A percentile compares a stretch with the other conserved stretches of the same genome.
Evolutionary conservation across 2,329 filamentous ascomycete genomes (phyloP).

Genomic region (Colletotrichum siamense): DNA sequence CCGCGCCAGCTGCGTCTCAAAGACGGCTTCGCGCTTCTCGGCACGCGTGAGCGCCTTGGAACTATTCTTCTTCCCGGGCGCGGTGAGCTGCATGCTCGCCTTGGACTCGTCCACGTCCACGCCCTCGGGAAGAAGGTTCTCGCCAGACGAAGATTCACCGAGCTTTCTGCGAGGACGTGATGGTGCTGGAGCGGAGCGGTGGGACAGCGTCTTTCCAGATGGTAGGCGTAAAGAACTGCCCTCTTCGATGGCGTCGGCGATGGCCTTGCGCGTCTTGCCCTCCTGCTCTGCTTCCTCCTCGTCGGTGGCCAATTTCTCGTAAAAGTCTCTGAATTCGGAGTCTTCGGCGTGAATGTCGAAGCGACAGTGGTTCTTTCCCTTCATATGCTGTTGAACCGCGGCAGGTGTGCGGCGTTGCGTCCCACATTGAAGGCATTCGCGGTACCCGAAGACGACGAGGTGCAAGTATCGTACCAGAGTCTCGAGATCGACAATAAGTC

Average conservation of each 20-base stretch:
- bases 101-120: not conserved
- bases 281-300: not conserved
- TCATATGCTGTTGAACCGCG: conserved; percentile 58
- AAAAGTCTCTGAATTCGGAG: conserved; percentile 48
- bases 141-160: rapidly evolving
- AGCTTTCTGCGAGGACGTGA: not conserved
- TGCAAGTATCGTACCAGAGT: conserved; percentile 53
- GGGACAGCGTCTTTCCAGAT: conserved; percentile 39
- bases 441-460: conserved; percentile 51
- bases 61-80: not conserved
- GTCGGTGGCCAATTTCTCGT: conserved; percentile 27
- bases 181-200: conserved; percentile 23
- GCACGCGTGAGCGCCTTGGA: conserved; percentile 6
- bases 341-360: conserved; percentile 39
- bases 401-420: conserved; percentile 44
- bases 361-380: conserved; percentile 51
- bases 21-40: conserved; percentile 15
- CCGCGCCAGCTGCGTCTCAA: conserved; percentile 28
- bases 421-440: conserved; percentile 57
- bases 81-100: not conserved
- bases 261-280: not conserved
- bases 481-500: conserved; percentile 50
- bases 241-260: conserved; percentile 20
- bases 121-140: not conserved
- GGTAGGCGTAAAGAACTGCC: conserved; percentile 36